Evolutionary conservation across 176 grass and related monocot species (phyloP).

Genomic region (Echinochloa phyllopogon): DNA sequence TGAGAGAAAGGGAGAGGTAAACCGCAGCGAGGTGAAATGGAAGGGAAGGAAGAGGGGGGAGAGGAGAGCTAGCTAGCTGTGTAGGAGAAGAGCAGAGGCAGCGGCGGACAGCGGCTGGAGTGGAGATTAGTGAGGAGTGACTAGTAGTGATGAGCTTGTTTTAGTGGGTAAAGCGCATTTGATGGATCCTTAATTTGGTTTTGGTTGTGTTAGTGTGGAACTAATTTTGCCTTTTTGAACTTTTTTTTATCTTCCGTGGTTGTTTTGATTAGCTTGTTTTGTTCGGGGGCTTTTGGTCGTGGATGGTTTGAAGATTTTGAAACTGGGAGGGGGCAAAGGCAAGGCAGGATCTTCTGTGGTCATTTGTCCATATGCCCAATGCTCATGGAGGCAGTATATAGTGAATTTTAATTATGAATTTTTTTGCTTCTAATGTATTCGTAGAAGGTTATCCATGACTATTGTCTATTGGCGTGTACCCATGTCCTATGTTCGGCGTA

Average conservation of each 20-base stretch:
- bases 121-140: not conserved
- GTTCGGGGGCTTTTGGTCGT: not conserved
- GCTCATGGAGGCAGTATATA: too few species aligned
- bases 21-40: constrained; percentile 47
- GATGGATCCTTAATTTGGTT: constrained; percentile 11
- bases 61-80: not conserved
- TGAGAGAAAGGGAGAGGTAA: constrained; percentile 73
- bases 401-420: too few species aligned
- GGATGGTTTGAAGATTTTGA: constrained; percentile 52
- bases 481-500: too few species aligned
- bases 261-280: constrained; percentile 23
- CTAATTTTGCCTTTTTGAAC: not conserved
- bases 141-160: not conserved
- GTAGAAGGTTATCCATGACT: too few species aligned
- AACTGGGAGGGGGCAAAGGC: constrained; percentile 10
- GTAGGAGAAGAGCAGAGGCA: not conserved
- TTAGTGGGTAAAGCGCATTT: constrained; percentile 4
- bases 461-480: too few species aligned
- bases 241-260: not conserved
- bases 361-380: not conserved
- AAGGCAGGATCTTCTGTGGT: constrained; percentile 17
- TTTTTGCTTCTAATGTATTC: too few species aligned
- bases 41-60: not conserved
- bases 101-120: not conserved
- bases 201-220: not conserved